Evolutionary conservation across 139 green algal genomes (phyloP).

Genomic region (Chloropicon primus): DNA sequence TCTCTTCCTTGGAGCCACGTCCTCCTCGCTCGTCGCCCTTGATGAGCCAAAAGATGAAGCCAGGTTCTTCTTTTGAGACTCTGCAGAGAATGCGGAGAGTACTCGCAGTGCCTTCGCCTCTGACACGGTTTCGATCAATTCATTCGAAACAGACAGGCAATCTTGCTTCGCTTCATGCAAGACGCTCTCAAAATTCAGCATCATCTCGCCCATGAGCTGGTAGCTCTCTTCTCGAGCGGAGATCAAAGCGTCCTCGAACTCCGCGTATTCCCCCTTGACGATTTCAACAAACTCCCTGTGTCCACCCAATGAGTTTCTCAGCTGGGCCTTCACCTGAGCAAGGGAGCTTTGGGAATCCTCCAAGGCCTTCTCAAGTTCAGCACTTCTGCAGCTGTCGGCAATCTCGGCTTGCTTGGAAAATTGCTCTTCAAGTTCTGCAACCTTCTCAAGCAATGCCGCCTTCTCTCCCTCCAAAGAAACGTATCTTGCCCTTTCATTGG

Average conservation of each 20-base stretch:
- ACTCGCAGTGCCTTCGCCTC: neutral
- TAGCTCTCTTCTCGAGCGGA: neutral
- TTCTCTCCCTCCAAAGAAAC: neutral
- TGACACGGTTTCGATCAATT: neutral
- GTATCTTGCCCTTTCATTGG: neutral
- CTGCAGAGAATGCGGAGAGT: neutral
- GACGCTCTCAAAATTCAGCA: neutral
- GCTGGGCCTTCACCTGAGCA: neutral
- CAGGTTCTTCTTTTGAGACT: too few relatives aligned
- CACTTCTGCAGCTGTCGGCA: too few relatives aligned
- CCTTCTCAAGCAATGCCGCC: neutral
- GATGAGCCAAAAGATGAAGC: too few relatives aligned
- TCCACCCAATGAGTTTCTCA: neutral
- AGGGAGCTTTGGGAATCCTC: neutral
- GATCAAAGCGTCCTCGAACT: neutral
- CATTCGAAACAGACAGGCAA: neutral
- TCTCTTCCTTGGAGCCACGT: too few relatives aligned
- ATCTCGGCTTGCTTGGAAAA: neutral
- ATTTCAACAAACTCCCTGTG: neutral
- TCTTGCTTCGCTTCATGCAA: neutral
- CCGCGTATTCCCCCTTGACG: neutral
- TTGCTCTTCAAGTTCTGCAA: neutral
- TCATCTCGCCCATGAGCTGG: neutral
- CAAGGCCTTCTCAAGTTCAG: too few relatives aligned
- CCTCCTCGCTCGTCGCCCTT: too few relatives aligned